These are phyloP conservation scores for Trypethelium eluteriae DNA, from an alignment of 495 filamentous ascomycete species.

Conservation along the genomic window DNA sequence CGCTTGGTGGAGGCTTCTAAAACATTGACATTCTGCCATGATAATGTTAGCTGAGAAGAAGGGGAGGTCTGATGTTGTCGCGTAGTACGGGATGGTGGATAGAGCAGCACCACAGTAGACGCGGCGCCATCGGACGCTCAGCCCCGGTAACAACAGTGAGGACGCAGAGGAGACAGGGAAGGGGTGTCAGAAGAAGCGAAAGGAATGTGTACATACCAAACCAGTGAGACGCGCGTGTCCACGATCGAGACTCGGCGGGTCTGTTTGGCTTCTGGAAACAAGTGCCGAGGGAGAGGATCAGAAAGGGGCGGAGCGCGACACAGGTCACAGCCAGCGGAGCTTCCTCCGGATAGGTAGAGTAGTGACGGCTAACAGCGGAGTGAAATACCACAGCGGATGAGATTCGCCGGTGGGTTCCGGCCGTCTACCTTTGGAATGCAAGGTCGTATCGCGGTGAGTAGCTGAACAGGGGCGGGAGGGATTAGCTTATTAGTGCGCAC, in stretches of 20 bases:
- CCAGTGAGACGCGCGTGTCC: conserved; percentile 9
- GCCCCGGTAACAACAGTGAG: not conserved
- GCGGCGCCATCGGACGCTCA: not conserved
- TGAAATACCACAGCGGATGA: not conserved
- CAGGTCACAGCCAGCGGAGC: not conserved
- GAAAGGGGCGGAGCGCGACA: conserved; percentile 11
- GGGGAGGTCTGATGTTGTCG: not conserved
- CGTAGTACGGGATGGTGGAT: not conserved
- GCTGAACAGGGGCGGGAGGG: conserved; percentile 8
- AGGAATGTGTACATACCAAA: conserved; percentile 10
- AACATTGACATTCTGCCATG: conserved; percentile 7
- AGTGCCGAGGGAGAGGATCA: conserved; percentile 11
- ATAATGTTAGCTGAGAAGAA: not conserved
- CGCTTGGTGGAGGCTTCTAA: not conserved
- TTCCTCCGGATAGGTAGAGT: not conserved
- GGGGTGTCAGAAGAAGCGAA: not conserved
- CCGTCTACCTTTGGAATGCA: conserved; percentile 4
- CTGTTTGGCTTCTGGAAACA: conserved; percentile 5
- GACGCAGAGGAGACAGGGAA: not conserved
- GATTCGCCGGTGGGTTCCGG: conserved; percentile 7
- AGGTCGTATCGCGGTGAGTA: not conserved
- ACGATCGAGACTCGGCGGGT: conserved; percentile 5
- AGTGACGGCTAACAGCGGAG: not conserved
- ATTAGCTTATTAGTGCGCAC: not conserved
- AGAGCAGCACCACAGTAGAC: not conserved